Conservation (phyloP, 2,329 filamentous ascomycete species). For the Monilinia fructigena region DNA sequence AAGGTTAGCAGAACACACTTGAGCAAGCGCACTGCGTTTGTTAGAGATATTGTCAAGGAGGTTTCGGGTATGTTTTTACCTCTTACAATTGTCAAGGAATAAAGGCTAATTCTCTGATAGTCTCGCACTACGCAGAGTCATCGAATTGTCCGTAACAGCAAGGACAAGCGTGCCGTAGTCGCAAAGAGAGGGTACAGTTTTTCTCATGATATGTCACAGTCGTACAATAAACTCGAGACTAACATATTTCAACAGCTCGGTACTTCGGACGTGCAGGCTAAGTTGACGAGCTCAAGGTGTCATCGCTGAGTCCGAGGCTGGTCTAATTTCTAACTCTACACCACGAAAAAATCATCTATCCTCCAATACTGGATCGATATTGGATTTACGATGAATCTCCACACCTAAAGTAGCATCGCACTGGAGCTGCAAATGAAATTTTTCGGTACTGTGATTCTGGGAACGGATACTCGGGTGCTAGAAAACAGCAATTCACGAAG, state of each 20-base stretch:
- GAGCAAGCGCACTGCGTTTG: slow-evolving; percentile 95
- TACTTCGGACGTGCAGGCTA: slow-evolving; percentile 96
- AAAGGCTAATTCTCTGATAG: slow-evolving; percentile 44
- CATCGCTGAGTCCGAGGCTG: slow-evolving; percentile 97
- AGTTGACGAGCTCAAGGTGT: slow-evolving; percentile 99
- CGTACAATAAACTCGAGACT: slow-evolving; percentile 9
- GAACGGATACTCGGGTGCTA: slow-evolving; percentile 27
- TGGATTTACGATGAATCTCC: slow-evolving; percentile 13
- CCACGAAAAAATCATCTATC: slow-evolving; percentile 31
- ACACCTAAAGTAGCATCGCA: no score
- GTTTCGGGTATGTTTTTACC: slow-evolving; percentile 72
- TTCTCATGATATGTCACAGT: slow-evolving; percentile 2
- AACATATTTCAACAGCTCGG: slow-evolving; percentile 64
- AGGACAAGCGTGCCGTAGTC: slow-evolving; percentile 99
- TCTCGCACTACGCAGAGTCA: slow-evolving; percentile 90
- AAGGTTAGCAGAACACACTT: slow-evolving; percentile 81
- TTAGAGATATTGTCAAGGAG: slow-evolving; percentile 97
- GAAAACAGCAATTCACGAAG: slow-evolving; percentile 1
- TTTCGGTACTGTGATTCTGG: slow-evolving; percentile 25
- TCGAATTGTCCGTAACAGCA: slow-evolving; percentile 98
- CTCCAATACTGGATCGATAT: slow-evolving; percentile 32
- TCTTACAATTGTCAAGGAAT: neutral
- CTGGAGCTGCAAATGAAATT: slow-evolving; percentile 32
- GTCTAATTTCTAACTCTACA: no score
- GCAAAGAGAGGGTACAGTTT: slow-evolving; percentile 89